Evolutionary conservation across 2,329 filamentous ascomycete species (phyloP), one percentile per base, ranked within the genome.

Genomic region (Microsporum ferrugineum): DNA sequence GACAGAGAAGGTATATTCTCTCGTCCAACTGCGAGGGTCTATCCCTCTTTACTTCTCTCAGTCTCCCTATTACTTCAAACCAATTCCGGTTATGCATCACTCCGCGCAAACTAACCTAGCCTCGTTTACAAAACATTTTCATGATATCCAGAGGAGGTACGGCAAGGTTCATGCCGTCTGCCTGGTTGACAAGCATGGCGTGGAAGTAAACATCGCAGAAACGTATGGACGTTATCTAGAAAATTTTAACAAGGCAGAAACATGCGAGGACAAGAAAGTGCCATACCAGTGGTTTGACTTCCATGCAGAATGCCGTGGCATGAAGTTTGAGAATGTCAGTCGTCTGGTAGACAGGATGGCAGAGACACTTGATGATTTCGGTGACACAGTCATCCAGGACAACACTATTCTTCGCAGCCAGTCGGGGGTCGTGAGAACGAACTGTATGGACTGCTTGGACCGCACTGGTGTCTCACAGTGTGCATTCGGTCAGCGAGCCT

Each of bases 401-500:
- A 75, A 77, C 17, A 70, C 72, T 27, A 64, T 76, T 2, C 62
- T 74, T 23, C 72, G 74, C 38, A 72, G 71, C 55, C 91, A 96
- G 71, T 79, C 77, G 31, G 91, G 91, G 0, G 83, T 95, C 5
- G 72, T 97, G n/a, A 82, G 94, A 61, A 96, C 91, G 1, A 99
- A 99, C 70, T 99, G 94, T 73, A 97, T 99, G 94, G 94, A 99
- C 70, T 99, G 94, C 68, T 78, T 99, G 7, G 94, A 99, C 71
- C 84, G 94, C 27, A 99, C 94, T 1, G 97, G 97, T 67, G 91
- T 99, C 27, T 91, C 91, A 45, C 92, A 97, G 73, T 95, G 89
- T 69, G 94, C 91, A 0, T 91, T 91, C 71, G 94, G 84, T 3
- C 88, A 90, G 69, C 84, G 87, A 69, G 88, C 89, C 65, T 79